A percentile compares a stretch with the other conserved stretches of the same genome.
Conservation (phyloP, 371 early-diverging fungal genomes). For the Lichtheimia hyalospora region DNA sequence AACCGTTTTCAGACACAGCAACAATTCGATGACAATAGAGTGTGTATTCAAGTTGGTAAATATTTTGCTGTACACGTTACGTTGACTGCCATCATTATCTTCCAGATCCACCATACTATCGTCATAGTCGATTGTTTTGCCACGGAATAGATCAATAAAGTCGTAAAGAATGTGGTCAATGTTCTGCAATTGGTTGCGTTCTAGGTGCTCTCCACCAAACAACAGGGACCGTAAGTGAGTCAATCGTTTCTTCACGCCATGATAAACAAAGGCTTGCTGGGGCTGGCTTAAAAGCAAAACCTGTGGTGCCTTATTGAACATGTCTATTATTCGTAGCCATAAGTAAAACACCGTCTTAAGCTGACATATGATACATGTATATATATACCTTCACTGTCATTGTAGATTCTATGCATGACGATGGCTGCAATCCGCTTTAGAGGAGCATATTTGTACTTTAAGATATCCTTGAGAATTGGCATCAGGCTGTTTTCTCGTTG, state of each 20-base stretch:
- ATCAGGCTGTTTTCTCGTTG: conserved; percentile 38
- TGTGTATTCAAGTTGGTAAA: conserved; percentile 30
- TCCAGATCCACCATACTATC: conserved; percentile 14
- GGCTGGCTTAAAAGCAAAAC: conserved; percentile 40
- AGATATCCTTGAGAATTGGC: conserved; percentile 52
- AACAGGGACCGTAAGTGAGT: conserved; percentile 13
- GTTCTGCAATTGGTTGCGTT: conserved; percentile 12
- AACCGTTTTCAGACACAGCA: conserved; percentile 6
- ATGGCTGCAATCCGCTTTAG: conserved; percentile 44
- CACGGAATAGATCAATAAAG: conserved; percentile 31
- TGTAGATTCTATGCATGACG: conserved; percentile 53
- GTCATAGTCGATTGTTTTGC: conserved; percentile 32
- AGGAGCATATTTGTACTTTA: conserved; percentile 48
- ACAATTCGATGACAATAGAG: conserved; percentile 13
- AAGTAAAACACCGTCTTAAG: neutral
- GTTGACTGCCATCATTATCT: conserved; percentile 3
- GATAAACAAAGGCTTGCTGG: conserved; percentile 33
- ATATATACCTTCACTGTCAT: conserved; percentile 40
- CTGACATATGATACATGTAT: neutral
- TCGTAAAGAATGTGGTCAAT: conserved; percentile 26
- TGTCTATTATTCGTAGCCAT: conserved; percentile 13
- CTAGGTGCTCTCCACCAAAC: conserved; percentile 21
- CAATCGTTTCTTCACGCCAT: conserved; percentile 39
- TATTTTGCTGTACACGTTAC: conserved; percentile 24
- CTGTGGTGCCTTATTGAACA: conserved; percentile 26